Conservation (phyloP, 768 basidiomycete genomes). For the Myochromella boudieri region DNA sequence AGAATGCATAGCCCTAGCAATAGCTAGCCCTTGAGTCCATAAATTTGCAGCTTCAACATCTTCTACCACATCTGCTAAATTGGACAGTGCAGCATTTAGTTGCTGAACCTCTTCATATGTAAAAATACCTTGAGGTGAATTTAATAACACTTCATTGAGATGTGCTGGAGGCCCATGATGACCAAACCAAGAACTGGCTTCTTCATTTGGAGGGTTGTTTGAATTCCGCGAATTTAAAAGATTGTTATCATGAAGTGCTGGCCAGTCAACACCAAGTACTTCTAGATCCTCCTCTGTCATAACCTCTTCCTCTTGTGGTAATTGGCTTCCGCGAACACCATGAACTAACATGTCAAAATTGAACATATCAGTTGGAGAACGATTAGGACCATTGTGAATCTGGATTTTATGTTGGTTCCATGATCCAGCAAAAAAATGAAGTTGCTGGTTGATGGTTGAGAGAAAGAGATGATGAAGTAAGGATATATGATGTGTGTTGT, state of each 20-base stretch:
- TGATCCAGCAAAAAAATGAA: neutral
- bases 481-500: slow-evolving; percentile 5
- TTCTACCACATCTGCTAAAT: neutral
- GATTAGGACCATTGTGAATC: slow-evolving; percentile 4
- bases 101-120: neutral
- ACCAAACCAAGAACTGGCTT: neutral
- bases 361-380: slow-evolving; percentile 4
- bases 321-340: neutral
- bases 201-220: neutral
- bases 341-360: slow-evolving; percentile 3
- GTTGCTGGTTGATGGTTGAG: slow-evolving; percentile 18
- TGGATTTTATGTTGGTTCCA: slow-evolving; percentile 9
- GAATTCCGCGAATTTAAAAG: neutral
- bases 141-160: neutral
- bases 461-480: slow-evolving; percentile 34
- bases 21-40: neutral
- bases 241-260: neutral
- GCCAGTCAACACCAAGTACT: slow-evolving; percentile 2
- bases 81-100: neutral
- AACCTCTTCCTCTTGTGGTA: neutral
- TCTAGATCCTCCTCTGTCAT: slow-evolving; percentile 2
- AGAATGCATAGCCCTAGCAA: neutral
- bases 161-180: neutral
- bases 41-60: neutral
- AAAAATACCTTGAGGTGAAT: neutral